Evolutionary conservation across 2,329 filamentous ascomycete species (phyloP).

Genomic region (Lachnum nothofagi): DNA sequence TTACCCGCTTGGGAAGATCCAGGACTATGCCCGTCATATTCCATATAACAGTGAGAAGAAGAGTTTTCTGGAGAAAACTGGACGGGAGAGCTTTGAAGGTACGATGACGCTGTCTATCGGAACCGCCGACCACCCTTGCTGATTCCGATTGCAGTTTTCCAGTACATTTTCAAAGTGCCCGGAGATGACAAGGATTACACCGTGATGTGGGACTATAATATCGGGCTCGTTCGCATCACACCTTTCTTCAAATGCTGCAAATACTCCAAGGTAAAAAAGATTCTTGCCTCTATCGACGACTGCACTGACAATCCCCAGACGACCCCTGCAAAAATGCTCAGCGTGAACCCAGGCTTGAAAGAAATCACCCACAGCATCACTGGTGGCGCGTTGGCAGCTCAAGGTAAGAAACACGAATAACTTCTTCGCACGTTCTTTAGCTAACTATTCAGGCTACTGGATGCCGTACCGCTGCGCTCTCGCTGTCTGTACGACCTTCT

Average conservation of each 20-base stretch:
- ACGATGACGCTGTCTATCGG: conserved; percentile 27
- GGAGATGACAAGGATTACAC: conserved; percentile 62
- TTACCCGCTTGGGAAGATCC: conserved; percentile 58
- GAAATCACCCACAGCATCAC: conserved; percentile 95
- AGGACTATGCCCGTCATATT: conserved; percentile 65
- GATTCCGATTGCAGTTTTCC: conserved; percentile 58
- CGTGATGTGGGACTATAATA: conserved; percentile 96
- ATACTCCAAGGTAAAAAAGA: conserved; percentile 69
- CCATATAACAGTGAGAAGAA: conserved; percentile 96
- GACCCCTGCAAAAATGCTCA: conserved; percentile 76
- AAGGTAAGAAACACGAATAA: conserved; percentile 53
- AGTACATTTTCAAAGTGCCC: conserved; percentile 74
- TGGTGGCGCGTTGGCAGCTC: conserved; percentile 80
- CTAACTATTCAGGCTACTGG: conserved; percentile 73
- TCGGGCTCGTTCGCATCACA: conserved; percentile 88
- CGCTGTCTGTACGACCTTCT: conserved; percentile 86
- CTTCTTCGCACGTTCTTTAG: conserved; percentile 11
- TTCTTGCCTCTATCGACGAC: not conserved
- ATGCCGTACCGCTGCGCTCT: conserved; percentile 84
- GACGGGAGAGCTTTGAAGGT: conserved; percentile 86
- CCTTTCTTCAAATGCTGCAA: conserved; percentile 89
- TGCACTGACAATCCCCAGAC: conserved; percentile 54
- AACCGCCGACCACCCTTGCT: conserved; percentile 17
- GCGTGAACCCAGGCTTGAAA: conserved; percentile 71
- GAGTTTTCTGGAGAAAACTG: conserved; percentile 78